Conservation (phyloP, 768 basidiomycete genomes). For the Stropharia rugosoannulata region DNA sequence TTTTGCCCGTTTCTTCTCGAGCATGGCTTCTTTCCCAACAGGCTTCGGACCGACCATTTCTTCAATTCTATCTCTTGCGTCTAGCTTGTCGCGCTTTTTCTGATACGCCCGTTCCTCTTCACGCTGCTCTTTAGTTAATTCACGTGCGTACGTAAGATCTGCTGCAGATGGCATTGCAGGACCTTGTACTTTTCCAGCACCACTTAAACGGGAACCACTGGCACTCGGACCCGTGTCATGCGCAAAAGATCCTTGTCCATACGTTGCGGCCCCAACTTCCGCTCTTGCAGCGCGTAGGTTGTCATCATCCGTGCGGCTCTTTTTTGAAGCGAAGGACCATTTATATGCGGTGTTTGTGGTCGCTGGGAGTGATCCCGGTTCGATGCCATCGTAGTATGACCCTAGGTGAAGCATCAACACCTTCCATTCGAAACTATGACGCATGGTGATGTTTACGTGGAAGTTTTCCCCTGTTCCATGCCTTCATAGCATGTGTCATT, state of each 20-base stretch:
- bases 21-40: conserved; percentile 78
- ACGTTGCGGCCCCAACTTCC: conserved; percentile 54
- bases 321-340: conserved; percentile 81
- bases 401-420: conserved; percentile 11
- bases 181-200: conserved; percentile 51
- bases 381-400: conserved; percentile 54
- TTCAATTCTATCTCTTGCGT: conserved; percentile 69
- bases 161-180: conserved; percentile 69
- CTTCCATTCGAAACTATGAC: conserved; percentile 2
- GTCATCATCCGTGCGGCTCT: conserved; percentile 53
- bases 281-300: conserved; percentile 60
- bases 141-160: conserved; percentile 70
- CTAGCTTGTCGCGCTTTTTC: conserved; percentile 66
- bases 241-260: conserved; percentile 26
- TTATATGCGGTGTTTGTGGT: conserved; percentile 80
- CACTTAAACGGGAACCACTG: conserved; percentile 15
- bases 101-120: conserved; percentile 53
- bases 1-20: conserved; percentile 81
- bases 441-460: conserved; percentile 43
- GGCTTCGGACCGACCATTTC: conserved; percentile 80
- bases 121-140: conserved; percentile 51
- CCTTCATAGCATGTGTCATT: conserved; percentile 33
- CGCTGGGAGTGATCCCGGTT: conserved; percentile 51
- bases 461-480: conserved; percentile 82
- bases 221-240: conserved; percentile 21